Evolutionary conservation across 2,329 filamentous ascomycete species (phyloP).

Genomic region (Microcera coccophila): DNA sequence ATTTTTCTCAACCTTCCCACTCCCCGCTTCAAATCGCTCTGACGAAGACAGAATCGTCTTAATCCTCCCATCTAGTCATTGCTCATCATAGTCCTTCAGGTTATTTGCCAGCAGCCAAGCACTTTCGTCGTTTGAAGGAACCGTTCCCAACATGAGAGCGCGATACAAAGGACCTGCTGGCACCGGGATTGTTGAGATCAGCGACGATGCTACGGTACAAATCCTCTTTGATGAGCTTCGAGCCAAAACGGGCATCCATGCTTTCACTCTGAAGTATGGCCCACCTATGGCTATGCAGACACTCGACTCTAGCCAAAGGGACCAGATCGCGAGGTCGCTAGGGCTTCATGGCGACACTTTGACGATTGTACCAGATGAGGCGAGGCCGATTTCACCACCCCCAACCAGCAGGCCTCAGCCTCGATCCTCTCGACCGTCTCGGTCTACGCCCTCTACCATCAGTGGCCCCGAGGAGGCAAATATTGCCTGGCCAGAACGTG

Average conservation of each 20-base stretch:
- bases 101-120: no score
- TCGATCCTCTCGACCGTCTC: conserved; percentile 5
- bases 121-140: no score
- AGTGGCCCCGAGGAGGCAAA: conserved; percentile 32
- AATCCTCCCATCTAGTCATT: no score
- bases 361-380: conserved; percentile 45
- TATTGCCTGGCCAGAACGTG: conserved; percentile 47
- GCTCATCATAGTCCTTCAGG: no score
- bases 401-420: background rate
- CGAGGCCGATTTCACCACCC: conserved; percentile 11
- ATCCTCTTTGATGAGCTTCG: conserved; percentile 59
- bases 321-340: conserved; percentile 45
- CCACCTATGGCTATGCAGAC: conserved; percentile 66
- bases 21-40: no score
- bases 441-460: conserved; percentile 1
- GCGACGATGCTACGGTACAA: conserved; percentile 62
- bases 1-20: no score
- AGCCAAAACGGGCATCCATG: conserved; percentile 58
- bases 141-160: conserved; percentile 56
- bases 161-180: conserved; percentile 73
- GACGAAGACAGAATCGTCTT: no score
- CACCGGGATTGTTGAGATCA: conserved; percentile 64
- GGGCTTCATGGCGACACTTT: conserved; percentile 49
- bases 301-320: conserved; percentile 55
- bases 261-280: conserved; percentile 77